Base-by-base conservation (phyloP, 495 filamentous ascomycete species). In the Penicillium macrosclerotiorum region DNA sequence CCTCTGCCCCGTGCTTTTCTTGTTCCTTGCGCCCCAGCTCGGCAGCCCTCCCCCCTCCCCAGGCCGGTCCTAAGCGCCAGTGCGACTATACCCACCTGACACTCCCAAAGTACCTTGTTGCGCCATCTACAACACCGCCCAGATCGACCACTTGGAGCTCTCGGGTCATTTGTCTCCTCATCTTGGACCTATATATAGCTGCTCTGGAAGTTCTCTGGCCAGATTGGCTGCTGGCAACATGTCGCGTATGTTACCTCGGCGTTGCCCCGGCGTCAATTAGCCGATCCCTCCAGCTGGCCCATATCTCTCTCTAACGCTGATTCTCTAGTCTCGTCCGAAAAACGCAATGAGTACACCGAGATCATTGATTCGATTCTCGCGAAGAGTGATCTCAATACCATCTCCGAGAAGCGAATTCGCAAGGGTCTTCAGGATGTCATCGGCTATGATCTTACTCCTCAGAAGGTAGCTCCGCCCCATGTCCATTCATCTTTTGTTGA, bases 351-450 rank as follows among this genome's bases (percentile, higher is more conserved):
- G 47, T 97, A 89, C 68, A 83, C 79, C 36, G 79, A 79, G 52
- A 86, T 96, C 69, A 96, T 98, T 64, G 93, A 98, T 62, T 79
- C 72, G n/a, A 96, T 98, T 53, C 76, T 98, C 17, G 79, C 77
- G 11, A 76, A 75, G 20, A 87, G 88, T 50, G 90, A 98, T 55
- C 79, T 98, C 32, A 80, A 85, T 44, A 95, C 90, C 25, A 85
- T 98, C 47, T 94, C 93, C 19, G 86, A 89, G 52, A 97, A 97
- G 71, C 82, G 85, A 62, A 89, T 97, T 56, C 87, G 93, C 50
- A 87, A 89, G 65, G 87, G 85, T 19, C 77, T 98, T 5, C 85
- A 92, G 65, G 80, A 79, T 47, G 77, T 73, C 29, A 76, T 90
- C 29, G 80, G 84, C 45, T 81, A 89, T 73, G 91, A 98, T 67